Evolutionary conservation across 2,329 filamentous ascomycete genomes (phyloP).

Genomic region (Calonectria naviculata): DNA sequence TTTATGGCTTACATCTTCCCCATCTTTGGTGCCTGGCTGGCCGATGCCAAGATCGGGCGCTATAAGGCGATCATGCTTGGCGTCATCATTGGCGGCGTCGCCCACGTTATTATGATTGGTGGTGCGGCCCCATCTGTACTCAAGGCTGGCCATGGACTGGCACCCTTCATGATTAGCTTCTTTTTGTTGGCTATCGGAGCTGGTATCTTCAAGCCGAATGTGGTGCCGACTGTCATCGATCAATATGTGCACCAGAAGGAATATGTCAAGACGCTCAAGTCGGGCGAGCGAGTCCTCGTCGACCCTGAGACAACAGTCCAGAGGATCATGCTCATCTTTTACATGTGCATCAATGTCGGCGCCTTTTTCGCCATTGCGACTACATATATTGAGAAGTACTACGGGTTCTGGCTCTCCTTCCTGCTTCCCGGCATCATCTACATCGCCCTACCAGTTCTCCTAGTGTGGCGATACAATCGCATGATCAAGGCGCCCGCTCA

Average conservation of each 20-base stretch:
- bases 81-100: constrained; percentile 73
- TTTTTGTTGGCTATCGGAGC: constrained; percentile 69
- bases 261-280: constrained; percentile 48
- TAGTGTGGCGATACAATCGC: constrained; percentile 66
- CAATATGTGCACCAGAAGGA: constrained; percentile 68
- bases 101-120: constrained; percentile 75
- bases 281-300: constrained; percentile 74
- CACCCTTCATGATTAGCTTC: constrained; percentile 71
- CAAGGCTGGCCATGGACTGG: constrained; percentile 57
- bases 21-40: constrained; percentile 65
- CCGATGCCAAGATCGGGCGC: constrained; percentile 77
- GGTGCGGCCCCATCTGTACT: constrained; percentile 63
- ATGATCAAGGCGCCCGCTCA: constrained; percentile 68
- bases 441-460: constrained; percentile 66
- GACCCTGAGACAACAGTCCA: constrained; percentile 74
- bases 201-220: constrained; percentile 78
- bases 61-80: constrained; percentile 79
- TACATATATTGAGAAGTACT: constrained; percentile 63
- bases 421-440: constrained; percentile 59
- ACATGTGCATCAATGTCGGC: constrained; percentile 66
- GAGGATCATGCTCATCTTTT: constrained; percentile 75
- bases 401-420: constrained; percentile 61
- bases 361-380: constrained; percentile 64
- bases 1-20: constrained; percentile 69
- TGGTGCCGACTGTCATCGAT: constrained; percentile 75